Percentiles rank a stretch among this genome's conserved stretches.
phyloP scores from a whole-genome alignment of 768 basidiomycete species.

The Pulveroboletus sp. region DNA sequence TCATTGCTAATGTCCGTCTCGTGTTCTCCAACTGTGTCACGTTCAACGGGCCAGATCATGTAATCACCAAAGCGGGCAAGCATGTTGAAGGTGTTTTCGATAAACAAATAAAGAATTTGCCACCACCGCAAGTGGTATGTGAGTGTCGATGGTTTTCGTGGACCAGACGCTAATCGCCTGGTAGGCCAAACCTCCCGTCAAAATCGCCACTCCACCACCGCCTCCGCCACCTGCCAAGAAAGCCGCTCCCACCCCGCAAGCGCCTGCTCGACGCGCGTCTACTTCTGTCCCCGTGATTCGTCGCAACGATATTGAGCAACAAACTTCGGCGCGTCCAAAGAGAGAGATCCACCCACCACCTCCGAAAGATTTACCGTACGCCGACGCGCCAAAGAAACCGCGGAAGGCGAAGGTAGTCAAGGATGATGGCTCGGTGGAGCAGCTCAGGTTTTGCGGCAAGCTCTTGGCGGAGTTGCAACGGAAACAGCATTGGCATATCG shows the following conservation, averaged over 20 bases:
- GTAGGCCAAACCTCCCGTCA: constrained; percentile 44
- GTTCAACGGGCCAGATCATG: constrained; percentile 93
- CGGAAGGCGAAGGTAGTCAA: constrained; percentile 57
- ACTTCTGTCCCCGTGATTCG: constrained; percentile 80
- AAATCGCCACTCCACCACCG: constrained; percentile 38
- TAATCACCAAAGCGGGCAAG: constrained; percentile 73
- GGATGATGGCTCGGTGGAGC: constrained; percentile 71
- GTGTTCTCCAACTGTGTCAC: constrained; percentile 85
- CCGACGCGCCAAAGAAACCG: constrained; percentile 67
- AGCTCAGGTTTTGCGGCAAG: constrained; percentile 79
- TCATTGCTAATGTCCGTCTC: constrained; percentile 78
- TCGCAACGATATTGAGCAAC: constrained; percentile 63
- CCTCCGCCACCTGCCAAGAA: constrained; percentile 35
- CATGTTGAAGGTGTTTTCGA: constrained; percentile 83
- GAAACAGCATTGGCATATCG: constrained; percentile 70
- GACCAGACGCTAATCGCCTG: constrained; percentile 12
- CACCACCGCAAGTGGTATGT: constrained; percentile 70
- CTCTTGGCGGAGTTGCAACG: constrained; percentile 70
- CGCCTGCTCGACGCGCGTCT: constrained; percentile 64
- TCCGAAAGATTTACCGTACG: constrained; percentile 84
- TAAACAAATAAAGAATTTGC: constrained; percentile 82
- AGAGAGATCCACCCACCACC: constrained; percentile 97
- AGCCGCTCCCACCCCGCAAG: constrained; percentile 32
- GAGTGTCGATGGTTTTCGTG: constrained; percentile 17
- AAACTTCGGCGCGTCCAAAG: constrained; percentile 74